Conservation (phyloP, 495 filamentous ascomycete species). For the Diplogelasinospora grovesii region DNA sequence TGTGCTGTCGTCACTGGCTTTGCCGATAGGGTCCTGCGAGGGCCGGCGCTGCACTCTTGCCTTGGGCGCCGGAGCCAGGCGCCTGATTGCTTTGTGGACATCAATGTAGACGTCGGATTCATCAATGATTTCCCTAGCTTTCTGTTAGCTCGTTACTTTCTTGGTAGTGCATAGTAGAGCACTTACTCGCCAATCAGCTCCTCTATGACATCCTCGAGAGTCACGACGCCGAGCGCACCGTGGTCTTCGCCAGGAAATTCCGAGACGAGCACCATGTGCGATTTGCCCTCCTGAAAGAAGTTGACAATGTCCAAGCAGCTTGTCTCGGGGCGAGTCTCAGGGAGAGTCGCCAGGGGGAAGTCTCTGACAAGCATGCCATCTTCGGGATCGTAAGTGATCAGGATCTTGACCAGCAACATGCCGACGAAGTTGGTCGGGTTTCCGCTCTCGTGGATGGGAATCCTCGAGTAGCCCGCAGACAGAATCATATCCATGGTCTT, state of each 20-base stretch:
- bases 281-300: constrained; percentile 98
- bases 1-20: constrained; percentile 7
- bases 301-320: constrained; percentile 98
- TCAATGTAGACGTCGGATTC: constrained; percentile 96
- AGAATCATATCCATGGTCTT: constrained; percentile 87
- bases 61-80: constrained; percentile 40
- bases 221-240: constrained; percentile 88
- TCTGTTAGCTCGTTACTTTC: constrained; percentile 5
- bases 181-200: constrained; percentile 95
- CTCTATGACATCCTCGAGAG: constrained; percentile 95
- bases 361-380: constrained; percentile 77
- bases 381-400: constrained; percentile 97
- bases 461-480: constrained; percentile 87
- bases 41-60: constrained; percentile 21
- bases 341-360: constrained; percentile 87
- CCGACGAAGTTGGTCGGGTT: constrained; percentile 85
- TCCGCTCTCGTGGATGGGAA: constrained; percentile 84
- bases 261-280: constrained; percentile 96
- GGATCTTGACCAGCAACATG: constrained; percentile 95
- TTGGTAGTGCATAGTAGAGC: not conserved
- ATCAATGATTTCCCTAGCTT: constrained; percentile 59
- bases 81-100: constrained; percentile 91
- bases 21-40: constrained; percentile 14
- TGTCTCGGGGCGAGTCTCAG: constrained; percentile 89
- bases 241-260: constrained; percentile 81